These are phyloP conservation scores for Penstemon davidsonii DNA, from an alignment of 257 asterid species.

Conservation along the genomic window DNA sequence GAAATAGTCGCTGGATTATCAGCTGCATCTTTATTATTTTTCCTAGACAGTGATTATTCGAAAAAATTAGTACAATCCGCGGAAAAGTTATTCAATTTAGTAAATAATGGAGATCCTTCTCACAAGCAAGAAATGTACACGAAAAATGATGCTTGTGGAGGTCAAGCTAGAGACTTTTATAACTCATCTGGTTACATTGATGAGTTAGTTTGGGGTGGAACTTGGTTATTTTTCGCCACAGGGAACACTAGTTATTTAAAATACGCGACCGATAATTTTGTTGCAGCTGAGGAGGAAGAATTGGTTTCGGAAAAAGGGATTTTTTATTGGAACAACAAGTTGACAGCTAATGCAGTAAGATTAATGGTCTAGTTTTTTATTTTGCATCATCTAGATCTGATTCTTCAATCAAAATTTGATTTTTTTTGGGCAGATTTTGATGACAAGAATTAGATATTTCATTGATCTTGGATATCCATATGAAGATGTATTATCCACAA, in stretches of 20 bases:
- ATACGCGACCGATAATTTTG: slow-evolving; percentile 40
- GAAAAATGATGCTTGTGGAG: slow-evolving; percentile 44
- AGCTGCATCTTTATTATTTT: slow-evolving; percentile 56
- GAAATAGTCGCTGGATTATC: slow-evolving; percentile 62
- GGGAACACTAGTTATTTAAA: slow-evolving; percentile 50
- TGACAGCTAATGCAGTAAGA: slow-evolving; percentile 47
- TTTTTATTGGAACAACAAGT: slow-evolving; percentile 59
- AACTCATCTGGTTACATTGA: slow-evolving; percentile 48
- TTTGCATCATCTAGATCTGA: too few relatives aligned
- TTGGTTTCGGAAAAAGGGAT: slow-evolving; percentile 37
- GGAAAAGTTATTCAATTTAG: slow-evolving; percentile 36
- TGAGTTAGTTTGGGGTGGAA: slow-evolving; percentile 59
- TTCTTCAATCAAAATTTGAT: too few relatives aligned
- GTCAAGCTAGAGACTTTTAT: slow-evolving; percentile 39
- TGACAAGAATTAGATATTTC: slow-evolving; percentile 53
- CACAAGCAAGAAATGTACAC: slow-evolving; percentile 41
- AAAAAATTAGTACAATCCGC: slow-evolving; percentile 38
- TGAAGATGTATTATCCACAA: slow-evolving; percentile 49
- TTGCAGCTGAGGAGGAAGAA: slow-evolving; percentile 50
- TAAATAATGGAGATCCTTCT: slow-evolving; percentile 27
- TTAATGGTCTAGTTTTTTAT: background rate
- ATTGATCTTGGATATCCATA: slow-evolving; percentile 62
- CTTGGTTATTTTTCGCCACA: slow-evolving; percentile 60
- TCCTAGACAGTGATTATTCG: slow-evolving; percentile 33
- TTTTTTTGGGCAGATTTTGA: slow-evolving; percentile 33